phyloP scores from a whole-genome alignment of 148 eudicot species.

The Camellia sinensis region DNA sequence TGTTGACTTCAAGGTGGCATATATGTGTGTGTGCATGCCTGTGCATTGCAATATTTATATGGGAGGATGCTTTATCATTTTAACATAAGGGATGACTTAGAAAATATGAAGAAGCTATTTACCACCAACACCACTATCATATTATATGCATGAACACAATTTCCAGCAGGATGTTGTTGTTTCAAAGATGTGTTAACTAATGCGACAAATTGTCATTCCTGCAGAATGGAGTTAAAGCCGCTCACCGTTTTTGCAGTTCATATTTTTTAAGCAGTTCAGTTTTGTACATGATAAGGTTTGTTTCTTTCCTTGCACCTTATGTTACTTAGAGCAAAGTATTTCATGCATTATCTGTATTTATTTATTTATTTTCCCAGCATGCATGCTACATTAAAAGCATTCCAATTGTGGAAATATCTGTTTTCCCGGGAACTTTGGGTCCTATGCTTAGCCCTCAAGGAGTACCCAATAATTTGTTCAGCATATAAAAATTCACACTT shows the following conservation, averaged over 20 bases:
- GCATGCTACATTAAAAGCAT: background rate
- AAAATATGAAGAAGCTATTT: too few species aligned
- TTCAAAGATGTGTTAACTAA: constrained; percentile 11
- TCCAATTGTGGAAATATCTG: background rate
- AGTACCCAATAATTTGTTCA: background rate
- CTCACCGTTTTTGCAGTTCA: constrained; percentile 70
- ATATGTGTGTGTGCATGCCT: background rate
- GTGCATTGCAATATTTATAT: background rate
- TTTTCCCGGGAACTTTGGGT: background rate
- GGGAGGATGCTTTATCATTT: background rate
- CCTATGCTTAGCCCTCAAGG: background rate
- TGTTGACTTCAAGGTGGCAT: constrained; percentile 3
- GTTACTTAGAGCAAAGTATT: background rate
- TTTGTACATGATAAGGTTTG: constrained; percentile 87
- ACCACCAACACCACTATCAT: too few species aligned
- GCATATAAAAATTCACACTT: background rate
- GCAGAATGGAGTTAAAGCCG: constrained; percentile 82
- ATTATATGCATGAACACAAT: too few species aligned
- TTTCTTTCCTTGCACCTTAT: constrained; percentile 12
- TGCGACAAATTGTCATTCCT: constrained; percentile 15
- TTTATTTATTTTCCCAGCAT: background rate
- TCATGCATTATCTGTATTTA: background rate
- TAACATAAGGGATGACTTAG: background rate
- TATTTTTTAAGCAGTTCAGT: constrained; percentile 91
- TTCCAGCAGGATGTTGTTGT: constrained; percentile 10